Base-by-base conservation (phyloP, 306 rosid genomes). In the Ormosia semicastrata region DNA sequence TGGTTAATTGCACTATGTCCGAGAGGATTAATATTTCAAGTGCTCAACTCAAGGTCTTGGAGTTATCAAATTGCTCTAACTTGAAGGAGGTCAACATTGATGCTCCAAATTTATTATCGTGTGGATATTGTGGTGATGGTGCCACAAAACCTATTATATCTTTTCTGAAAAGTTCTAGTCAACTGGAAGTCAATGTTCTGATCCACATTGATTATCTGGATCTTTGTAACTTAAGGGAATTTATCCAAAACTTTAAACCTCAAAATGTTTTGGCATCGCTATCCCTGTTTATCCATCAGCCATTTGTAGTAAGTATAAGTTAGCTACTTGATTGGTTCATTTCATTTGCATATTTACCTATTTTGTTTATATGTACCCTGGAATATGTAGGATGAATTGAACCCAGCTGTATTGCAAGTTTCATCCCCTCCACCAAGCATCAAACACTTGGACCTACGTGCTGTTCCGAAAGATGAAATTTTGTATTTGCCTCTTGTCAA, bases 11-110 rank as follows among this genome's bases (percentile, higher is more conserved):
- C 49, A 2, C 46, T 12, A 46, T 84, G 82, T 75, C 77, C 66
- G 81, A 69, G 54, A 81, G 17, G 43, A 69, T 84, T 46, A 47
- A 66, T 49, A 75, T 87, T 65, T 78, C 86, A 56, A 70, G 85
- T 58, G n/a, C 6, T 46, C 57, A 44, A 34, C 83, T 82, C 10
- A 81, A 70, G 63, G 44, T 11, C 8, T 56, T 87, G 50, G 8
- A n/a, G 65, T 64, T 84, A 53, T 5, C 14, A 10, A 2, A 58
- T 4, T 78, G 68, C 73, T 52, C 29, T 65, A 49, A 62, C 36
- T 60, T 75, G 78, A 67, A 56, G 50, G 86, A 71, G 50, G 40
- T 79, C 41, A 67, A 63, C 44, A 30, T 87, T 39, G 63, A 78
- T 30, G 71, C 88, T 57, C 85, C 87, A 36, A 73, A 80, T 63